Evolutionary conservation across 108 stramenopile genomes (phyloP).

Genomic region (Nitzschia sp.): DNA sequence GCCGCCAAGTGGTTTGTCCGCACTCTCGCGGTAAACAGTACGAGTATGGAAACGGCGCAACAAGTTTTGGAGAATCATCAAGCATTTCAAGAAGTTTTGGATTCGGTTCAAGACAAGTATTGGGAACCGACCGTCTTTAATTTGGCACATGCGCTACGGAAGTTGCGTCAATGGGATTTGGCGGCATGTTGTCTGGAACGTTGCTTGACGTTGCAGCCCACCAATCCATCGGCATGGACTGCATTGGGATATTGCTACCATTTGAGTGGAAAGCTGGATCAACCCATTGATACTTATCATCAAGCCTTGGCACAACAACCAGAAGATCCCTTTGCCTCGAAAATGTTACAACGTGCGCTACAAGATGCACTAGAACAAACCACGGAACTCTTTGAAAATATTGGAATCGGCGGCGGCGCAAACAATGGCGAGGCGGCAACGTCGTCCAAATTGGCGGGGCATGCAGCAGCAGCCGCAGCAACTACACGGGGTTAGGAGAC

Average conservation of each 20-base stretch:
- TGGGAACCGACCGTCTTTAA: conserved; percentile 96
- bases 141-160: conserved; percentile 90
- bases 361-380: conserved; percentile 59
- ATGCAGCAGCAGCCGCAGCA: neutral
- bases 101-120: conserved; percentile 60
- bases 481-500: too few relatives aligned
- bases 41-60: neutral
- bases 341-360: conserved; percentile 93
- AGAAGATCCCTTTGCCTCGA: conserved; percentile 88
- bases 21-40: conserved; percentile 53
- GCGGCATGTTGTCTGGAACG: conserved; percentile 79
- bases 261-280: conserved; percentile 56
- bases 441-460: neutral
- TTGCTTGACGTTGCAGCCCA: conserved; percentile 62
- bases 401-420: neutral
- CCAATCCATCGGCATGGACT: conserved; percentile 59
- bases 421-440: neutral
- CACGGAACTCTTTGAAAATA: conserved; percentile 1
- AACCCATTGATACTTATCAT: conserved; percentile 85
- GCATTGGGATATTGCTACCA: conserved; percentile 92
- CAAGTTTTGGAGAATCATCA: neutral
- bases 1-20: conserved; percentile 77
- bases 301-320: conserved; percentile 85
- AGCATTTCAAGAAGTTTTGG: conserved; percentile 26
- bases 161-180: conserved; percentile 67